Percentiles rank a stretch among this genome's conserved stretches.
Evolutionary conservation across 73 alveolate genomes (phyloP).

Genomic region (Durusdinium trenchii): DNA sequence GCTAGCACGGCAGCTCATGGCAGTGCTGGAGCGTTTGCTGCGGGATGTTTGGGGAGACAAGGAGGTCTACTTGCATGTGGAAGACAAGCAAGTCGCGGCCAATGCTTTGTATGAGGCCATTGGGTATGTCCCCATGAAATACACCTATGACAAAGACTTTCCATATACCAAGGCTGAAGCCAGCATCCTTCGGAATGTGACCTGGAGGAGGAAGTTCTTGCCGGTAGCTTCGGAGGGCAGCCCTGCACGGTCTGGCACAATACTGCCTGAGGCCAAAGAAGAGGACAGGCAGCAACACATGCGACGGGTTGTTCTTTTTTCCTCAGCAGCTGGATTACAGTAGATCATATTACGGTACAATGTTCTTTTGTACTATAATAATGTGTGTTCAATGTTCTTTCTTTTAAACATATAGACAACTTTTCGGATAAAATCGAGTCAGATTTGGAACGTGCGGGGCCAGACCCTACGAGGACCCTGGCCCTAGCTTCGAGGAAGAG

Average conservation of each 20-base stretch:
- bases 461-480: slow-evolving; percentile 10
- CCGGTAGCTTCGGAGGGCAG: slow-evolving; percentile 22
- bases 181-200: slow-evolving; percentile 66
- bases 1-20: slow-evolving; percentile 66
- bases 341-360: too few species aligned
- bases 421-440: background rate
- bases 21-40: slow-evolving; percentile 17
- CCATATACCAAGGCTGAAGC: slow-evolving; percentile 95
- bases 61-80: slow-evolving; percentile 71
- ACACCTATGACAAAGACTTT: slow-evolving; percentile 84
- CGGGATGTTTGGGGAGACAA: slow-evolving; percentile 80
- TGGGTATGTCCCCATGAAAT: slow-evolving; percentile 68
- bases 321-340: too few species aligned
- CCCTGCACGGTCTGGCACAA: slow-evolving; percentile 32
- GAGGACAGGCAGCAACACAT: too few species aligned
- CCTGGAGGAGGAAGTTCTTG: slow-evolving; percentile 83
- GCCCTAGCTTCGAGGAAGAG: background rate
- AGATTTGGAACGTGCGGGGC: background rate
- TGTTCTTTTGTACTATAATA: background rate
- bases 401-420: background rate
- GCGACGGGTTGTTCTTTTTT: too few species aligned
- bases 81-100: slow-evolving; percentile 83
- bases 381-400: too few species aligned
- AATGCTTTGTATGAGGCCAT: slow-evolving; percentile 37
- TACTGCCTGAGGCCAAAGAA: background rate